Evolutionary conservation across 441 rosid genomes (phyloP).

Genomic region (Gossypium trilobum): DNA sequence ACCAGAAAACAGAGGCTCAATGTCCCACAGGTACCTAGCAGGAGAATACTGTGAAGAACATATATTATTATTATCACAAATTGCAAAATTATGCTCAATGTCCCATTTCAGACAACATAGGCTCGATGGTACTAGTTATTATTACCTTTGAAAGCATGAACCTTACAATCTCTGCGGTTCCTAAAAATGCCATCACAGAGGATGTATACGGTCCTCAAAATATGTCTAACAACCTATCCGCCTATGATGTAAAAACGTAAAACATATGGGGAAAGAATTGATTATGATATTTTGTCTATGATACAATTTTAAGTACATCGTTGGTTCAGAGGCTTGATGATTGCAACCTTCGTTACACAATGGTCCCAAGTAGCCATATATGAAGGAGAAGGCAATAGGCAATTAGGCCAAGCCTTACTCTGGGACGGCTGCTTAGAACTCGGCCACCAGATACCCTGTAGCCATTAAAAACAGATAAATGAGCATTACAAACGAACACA

Average conservation of each 20-base stretch:
- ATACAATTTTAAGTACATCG: constrained; percentile 21
- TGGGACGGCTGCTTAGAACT: constrained; percentile 65
- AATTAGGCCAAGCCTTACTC: constrained; percentile 68
- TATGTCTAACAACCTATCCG: constrained; percentile 17
- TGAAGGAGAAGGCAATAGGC: constrained; percentile 71
- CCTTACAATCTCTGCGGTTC: constrained; percentile 31
- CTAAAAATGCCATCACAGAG: constrained; percentile 37
- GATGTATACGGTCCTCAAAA: constrained; percentile 15
- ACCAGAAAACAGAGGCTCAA: too few species aligned
- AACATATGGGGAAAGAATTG: constrained; percentile 7
- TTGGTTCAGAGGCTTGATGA: constrained; percentile 7
- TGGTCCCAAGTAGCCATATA: constrained; percentile 66
- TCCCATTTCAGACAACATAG: constrained; percentile 2
- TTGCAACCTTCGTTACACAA: constrained; percentile 33
- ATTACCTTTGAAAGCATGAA: constrained; percentile 15
- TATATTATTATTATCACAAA: background rate
- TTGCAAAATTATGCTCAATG: constrained; percentile 4
- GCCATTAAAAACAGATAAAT: constrained; percentile 6
- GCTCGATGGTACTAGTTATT: constrained; percentile 2
- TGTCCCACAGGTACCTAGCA: too few species aligned
- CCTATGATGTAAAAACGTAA: background rate
- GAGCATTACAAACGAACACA: background rate
- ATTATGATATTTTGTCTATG: constrained; percentile 17
- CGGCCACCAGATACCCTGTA: constrained; percentile 92
- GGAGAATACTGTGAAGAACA: too few species aligned